These are phyloP conservation scores for Cubamyces lactineus DNA, from an alignment of 768 basidiomycete species.

Conservation along the genomic window DNA sequence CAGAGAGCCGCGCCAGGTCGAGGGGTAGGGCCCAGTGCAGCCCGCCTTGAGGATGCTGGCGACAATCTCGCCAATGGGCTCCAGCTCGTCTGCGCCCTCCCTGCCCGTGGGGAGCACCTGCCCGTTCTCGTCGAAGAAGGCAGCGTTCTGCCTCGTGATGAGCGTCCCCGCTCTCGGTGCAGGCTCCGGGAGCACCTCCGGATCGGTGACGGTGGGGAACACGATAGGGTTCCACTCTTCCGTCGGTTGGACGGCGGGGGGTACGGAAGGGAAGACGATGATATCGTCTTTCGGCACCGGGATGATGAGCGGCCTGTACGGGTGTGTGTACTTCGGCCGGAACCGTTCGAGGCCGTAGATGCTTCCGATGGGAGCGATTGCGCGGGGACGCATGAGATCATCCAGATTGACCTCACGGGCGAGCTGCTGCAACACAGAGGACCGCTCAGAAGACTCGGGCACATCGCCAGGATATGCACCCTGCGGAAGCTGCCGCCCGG, in stretches of 20 bases:
- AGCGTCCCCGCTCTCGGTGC: neutral
- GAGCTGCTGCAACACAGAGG: constrained; percentile 1
- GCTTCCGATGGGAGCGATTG: neutral
- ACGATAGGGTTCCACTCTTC: neutral
- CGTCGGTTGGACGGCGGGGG: neutral
- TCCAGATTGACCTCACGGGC: neutral
- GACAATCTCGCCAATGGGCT: constrained; percentile 11
- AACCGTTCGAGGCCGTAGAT: neutral
- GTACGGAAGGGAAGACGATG: constrained; percentile 5
- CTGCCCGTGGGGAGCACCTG: neutral
- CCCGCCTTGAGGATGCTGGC: constrained; percentile 14
- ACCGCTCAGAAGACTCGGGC: neutral
- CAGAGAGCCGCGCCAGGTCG: constrained; percentile 13
- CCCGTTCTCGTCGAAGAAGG: constrained; percentile 7
- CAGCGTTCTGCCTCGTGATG: constrained; percentile 16
- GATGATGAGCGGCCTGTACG: constrained; percentile 1
- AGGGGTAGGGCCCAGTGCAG: neutral
- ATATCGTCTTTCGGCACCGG: neutral
- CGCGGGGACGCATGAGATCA: neutral
- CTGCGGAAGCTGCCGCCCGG: neutral
- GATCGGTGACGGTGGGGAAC: constrained; percentile 1
- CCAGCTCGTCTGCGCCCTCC: constrained; percentile 3
- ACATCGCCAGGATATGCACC: constrained; percentile 1
- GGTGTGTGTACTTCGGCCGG: neutral
- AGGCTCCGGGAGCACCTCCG: neutral